Evolutionary conservation across 208 protist genomes (phyloP).

Genomic region (Wallacemonas sp.): DNA sequence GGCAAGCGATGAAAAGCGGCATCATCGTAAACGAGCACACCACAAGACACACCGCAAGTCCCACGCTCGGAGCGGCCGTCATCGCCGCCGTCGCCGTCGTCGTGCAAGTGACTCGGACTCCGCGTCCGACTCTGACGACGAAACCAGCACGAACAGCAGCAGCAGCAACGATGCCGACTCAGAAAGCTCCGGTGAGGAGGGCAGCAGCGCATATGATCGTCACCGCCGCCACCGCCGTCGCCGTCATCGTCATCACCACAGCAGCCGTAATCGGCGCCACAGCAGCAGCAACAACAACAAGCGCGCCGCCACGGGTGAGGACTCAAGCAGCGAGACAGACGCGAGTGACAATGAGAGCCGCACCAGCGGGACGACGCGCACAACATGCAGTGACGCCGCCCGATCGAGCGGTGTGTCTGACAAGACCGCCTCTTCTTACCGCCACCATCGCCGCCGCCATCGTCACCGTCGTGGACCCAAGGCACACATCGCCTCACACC

Average conservation of each 20-base stretch:
- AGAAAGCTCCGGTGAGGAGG: slow-evolving; percentile 2
- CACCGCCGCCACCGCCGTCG: neutral
- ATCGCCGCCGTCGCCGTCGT: neutral
- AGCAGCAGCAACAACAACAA: too few species aligned
- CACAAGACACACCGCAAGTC: neutral
- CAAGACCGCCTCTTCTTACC: too few species aligned
- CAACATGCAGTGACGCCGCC: too few species aligned
- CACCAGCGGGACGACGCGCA: too few species aligned
- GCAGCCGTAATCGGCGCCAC: too few species aligned
- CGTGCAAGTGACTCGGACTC: too few species aligned
- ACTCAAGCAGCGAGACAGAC: too few species aligned
- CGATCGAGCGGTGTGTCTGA: too few species aligned
- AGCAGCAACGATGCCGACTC: slow-evolving; percentile 10
- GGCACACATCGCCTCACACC: slow-evolving; percentile 10
- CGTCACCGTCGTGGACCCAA: slow-evolving; percentile 3
- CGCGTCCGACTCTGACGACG: neutral
- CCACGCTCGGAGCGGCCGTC: neutral
- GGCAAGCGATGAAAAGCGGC: neutral
- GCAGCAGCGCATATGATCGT: neutral
- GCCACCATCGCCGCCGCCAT: neutral
- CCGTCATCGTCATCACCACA: too few species aligned
- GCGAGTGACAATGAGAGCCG: too few species aligned
- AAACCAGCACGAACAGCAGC: neutral
- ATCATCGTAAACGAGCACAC: neutral
- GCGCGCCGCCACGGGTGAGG: too few species aligned